Base-by-base conservation (phyloP, 2,329 filamentous ascomycete genomes). In the Beauveria scarabaeidicola region DNA sequence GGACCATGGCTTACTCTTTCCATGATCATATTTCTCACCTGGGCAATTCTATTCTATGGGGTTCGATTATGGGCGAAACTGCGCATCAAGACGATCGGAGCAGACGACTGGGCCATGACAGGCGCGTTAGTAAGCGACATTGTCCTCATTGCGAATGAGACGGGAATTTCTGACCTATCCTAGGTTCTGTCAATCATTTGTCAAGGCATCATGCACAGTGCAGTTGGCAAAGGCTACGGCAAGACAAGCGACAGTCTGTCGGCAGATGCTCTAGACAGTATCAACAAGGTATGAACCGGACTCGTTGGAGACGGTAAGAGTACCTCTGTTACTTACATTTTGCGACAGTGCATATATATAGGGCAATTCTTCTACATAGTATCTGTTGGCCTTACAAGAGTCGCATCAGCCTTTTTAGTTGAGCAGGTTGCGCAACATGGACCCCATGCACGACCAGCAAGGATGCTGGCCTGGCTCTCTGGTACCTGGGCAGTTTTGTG, bases 391-490 rank as follows among this genome's bases (percentile, higher is more conserved):
- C 32, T 61, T 11, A 61, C 51, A 13, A 59, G 36, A 46, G 38
- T 57, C 36, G 58, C 61, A 40, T 53, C 56, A 1, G 57, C 60
- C 5, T 52, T 61, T 5, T 52, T 61, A 9, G 38, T 63, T 11
- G 52, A 58, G 32, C 56, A 61, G 13, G 50, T 63, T 17, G 52
- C 61, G 13, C 58, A 60, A 11, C 55, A 54, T 29, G 60, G 56
- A 10, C 55, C 56, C 15, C 59, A 63, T 23, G 32, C 27, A 17
- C 23, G 52, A n/a, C 61, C 52, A 38, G 61, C 61, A 7, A 43
- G 55, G 8, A 17, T 38, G 6, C 19, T 63, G 40, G 52, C 44
- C 8, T 51, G 29, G 47, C 10, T 55, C 10, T 61, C 60, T 11
- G 38, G 17, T 5, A 9, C 47, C 11, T 63, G 61, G 61, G 55